phyloP scores from a whole-genome alignment of 1,284 basidiomycete species.

The Apiotrichum sp. region DNA sequence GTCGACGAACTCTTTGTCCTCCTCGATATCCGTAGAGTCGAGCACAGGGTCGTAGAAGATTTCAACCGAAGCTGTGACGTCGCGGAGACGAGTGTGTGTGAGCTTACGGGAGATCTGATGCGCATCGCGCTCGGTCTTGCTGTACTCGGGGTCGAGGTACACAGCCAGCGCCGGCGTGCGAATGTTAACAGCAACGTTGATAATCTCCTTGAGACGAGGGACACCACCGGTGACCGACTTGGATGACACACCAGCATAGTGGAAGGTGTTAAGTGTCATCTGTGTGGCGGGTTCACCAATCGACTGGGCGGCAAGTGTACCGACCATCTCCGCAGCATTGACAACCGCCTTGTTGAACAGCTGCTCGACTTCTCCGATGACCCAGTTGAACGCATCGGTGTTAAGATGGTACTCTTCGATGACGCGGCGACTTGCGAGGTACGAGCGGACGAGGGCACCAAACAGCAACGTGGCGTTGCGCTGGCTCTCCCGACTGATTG shows the following conservation, averaged over 20 bases:
- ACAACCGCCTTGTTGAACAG: constrained; percentile 88
- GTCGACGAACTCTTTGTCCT: constrained; percentile 93
- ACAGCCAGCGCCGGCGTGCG: constrained; percentile 94
- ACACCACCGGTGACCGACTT: constrained; percentile 99
- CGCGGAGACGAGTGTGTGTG: constrained; percentile 88
- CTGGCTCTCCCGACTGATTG: constrained; percentile 69
- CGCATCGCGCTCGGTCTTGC: constrained; percentile 62
- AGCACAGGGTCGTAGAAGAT: constrained; percentile 98
- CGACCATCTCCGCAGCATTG: constrained; percentile 98
- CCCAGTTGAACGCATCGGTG: constrained; percentile 93
- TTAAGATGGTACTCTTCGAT: constrained; percentile 81
- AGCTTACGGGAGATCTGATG: constrained; percentile 51
- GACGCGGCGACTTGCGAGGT: constrained; percentile 74
- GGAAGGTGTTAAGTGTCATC: constrained; percentile 96
- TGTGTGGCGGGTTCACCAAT: constrained; percentile 99
- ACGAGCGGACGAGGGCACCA: constrained; percentile 85
- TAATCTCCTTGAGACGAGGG: constrained; percentile 95
- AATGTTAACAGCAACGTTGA: constrained; percentile 97
- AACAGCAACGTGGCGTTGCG: constrained; percentile 86
- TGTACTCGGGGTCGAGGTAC: constrained; percentile 71
- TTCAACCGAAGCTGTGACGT: constrained; percentile 90
- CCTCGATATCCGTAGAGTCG: constrained; percentile 86
- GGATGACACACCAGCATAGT: constrained; percentile 96
- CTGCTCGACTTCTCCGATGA: constrained; percentile 89
- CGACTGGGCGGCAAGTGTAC: constrained; percentile 93